Evolutionary conservation across 1,284 basidiomycete genomes (phyloP).

Genomic region (Ceratobasidium sp.): DNA sequence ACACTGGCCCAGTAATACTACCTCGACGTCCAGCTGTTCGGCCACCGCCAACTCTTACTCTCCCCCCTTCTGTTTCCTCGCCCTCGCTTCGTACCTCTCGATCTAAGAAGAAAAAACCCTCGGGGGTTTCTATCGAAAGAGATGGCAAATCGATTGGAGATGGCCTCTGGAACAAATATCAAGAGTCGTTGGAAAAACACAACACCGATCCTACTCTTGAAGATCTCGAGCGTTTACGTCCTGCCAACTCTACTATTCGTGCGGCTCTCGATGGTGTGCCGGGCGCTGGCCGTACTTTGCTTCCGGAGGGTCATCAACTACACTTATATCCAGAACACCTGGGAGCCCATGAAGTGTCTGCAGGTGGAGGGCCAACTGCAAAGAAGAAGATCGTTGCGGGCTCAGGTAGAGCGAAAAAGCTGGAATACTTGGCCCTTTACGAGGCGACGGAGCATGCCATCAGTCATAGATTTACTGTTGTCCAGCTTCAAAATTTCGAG

Average conservation of each 20-base stretch:
- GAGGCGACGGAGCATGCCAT: conserved; percentile 27
- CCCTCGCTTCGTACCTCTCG: conserved; percentile 1
- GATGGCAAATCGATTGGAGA: neutral
- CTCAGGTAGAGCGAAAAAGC: conserved; percentile 26
- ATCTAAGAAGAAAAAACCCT: neutral
- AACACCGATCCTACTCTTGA: conserved; percentile 26
- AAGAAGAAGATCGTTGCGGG: conserved; percentile 36
- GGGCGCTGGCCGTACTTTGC: conserved; percentile 24
- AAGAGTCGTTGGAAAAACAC: conserved; percentile 8
- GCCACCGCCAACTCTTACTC: conserved; percentile 31
- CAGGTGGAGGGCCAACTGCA: conserved; percentile 21
- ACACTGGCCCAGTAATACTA: conserved; percentile 14
- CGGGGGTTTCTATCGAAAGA: neutral
- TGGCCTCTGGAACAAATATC: conserved; percentile 16
- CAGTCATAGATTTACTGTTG: conserved; percentile 12
- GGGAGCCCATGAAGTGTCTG: conserved; percentile 35
- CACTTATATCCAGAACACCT: conserved; percentile 17
- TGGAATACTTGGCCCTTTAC: conserved; percentile 36
- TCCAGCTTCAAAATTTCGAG: conserved; percentile 24
- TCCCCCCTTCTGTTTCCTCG: conserved; percentile 26
- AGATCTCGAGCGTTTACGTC: conserved; percentile 25
- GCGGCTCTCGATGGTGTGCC: conserved; percentile 32
- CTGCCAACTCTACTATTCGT: conserved; percentile 7
- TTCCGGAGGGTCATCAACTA: conserved; percentile 22
- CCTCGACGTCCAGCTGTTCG: conserved; percentile 18